Percentiles rank a stretch among this genome's conserved stretches.
These are phyloP conservation scores for Puccinellia tenuiflora DNA, from an alignment of 176 grass and related monocot species.

Conservation along the genomic window DNA sequence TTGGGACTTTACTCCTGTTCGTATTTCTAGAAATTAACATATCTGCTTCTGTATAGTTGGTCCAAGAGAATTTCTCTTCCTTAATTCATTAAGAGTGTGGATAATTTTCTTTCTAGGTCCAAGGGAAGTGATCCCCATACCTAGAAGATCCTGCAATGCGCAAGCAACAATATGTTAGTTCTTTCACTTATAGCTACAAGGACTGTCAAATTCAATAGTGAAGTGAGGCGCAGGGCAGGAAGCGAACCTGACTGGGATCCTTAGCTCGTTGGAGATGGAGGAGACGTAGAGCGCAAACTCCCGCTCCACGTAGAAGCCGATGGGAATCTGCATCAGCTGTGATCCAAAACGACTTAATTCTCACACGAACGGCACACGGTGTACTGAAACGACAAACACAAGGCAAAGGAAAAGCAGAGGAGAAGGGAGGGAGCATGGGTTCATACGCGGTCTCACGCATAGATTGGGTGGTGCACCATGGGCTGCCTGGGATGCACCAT, in stretches of 20 bases:
- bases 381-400: not conserved
- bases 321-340: constrained; percentile 61
- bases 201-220: not conserved
- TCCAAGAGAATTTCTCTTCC: constrained; percentile 46
- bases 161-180: constrained; percentile 27
- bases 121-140: constrained; percentile 72
- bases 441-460: constrained; percentile 63
- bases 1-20: no score
- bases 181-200: not conserved
- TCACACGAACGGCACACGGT: no score
- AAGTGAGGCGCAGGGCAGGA: no score
- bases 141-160: constrained; percentile 70
- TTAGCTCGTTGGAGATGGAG: constrained; percentile 92
- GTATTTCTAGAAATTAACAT: constrained; percentile 39
- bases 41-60: constrained; percentile 28
- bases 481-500: constrained; percentile 87
- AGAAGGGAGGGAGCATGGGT: not conserved
- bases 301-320: constrained; percentile 92
- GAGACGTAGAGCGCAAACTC: constrained; percentile 94
- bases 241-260: constrained; percentile 76
- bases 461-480: constrained; percentile 94
- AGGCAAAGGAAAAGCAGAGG: not conserved
- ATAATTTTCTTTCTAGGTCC: constrained; percentile 84
- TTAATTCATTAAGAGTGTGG: constrained; percentile 53
- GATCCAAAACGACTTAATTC: no score